phyloP scores from a whole-genome alignment of 768 basidiomycete genomes.

The Boletus patriciae region DNA sequence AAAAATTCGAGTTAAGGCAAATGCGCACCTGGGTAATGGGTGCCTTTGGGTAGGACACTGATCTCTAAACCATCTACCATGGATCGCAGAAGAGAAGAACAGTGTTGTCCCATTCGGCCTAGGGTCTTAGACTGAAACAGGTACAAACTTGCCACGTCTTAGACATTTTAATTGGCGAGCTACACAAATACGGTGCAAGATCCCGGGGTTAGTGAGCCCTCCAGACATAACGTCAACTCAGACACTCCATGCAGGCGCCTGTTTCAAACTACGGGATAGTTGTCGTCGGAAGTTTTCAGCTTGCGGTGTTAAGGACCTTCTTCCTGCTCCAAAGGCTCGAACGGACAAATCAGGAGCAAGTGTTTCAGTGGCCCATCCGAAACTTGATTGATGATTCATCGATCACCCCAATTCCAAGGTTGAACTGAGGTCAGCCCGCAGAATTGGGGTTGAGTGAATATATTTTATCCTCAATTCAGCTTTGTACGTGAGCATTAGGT shows the following conservation, averaged over 20 bases:
- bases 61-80: neutral
- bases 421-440: neutral
- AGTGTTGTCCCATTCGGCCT: neutral
- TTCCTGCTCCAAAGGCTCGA: neutral
- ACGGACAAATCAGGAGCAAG: neutral
- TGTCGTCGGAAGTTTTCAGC: neutral
- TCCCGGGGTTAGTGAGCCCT: neutral
- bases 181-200: too few relatives aligned
- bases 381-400: neutral
- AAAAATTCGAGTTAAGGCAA: neutral
- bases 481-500: constrained; percentile 2
- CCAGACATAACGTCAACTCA: neutral
- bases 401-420: neutral
- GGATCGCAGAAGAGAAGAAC: neutral
- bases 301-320: constrained; percentile 6
- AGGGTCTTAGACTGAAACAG: neutral
- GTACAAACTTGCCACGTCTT: neutral
- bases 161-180: neutral
- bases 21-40: neutral
- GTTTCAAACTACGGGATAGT: constrained; percentile 5
- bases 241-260: neutral
- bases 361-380: constrained; percentile 5
- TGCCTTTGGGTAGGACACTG: neutral
- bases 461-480: neutral
- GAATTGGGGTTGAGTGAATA: neutral